Evolutionary conservation across 2,329 filamentous ascomycete genomes (phyloP).

Genomic region (Akanthomyces lecanii): DNA sequence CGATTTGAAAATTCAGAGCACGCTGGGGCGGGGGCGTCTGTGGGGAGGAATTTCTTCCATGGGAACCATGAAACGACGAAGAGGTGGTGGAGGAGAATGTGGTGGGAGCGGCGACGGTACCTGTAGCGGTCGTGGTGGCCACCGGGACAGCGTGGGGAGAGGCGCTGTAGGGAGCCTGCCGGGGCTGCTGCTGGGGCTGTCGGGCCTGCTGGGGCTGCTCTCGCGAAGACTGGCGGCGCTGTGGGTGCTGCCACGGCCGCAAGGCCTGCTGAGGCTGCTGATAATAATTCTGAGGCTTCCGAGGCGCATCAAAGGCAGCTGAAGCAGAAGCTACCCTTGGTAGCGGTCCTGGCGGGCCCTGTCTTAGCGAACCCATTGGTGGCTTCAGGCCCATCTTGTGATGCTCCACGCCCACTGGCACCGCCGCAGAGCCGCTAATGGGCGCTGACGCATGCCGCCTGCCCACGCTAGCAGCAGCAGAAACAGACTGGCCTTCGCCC

Average conservation of each 20-base stretch:
- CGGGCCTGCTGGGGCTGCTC: not conserved
- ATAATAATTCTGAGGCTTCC: not conserved
- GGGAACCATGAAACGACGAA: slow-evolving; percentile 22
- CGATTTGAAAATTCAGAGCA: slow-evolving; percentile 52
- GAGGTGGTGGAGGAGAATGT: not conserved
- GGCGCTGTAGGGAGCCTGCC: not conserved
- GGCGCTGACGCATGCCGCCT: slow-evolving; percentile 54
- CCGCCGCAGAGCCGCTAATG: slow-evolving; percentile 29
- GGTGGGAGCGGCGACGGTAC: slow-evolving; percentile 13
- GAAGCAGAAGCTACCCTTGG: slow-evolving; percentile 4
- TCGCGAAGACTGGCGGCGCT: not conserved
- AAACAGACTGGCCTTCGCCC: slow-evolving; percentile 25
- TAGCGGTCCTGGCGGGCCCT: slow-evolving; percentile 15
- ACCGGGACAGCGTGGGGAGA: not conserved
- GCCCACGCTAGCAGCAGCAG: slow-evolving; percentile 37
- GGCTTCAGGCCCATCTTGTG: slow-evolving; percentile 24
- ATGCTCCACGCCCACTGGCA: slow-evolving; percentile 25
- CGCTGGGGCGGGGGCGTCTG: slow-evolving; percentile 48
- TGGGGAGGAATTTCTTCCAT: slow-evolving; percentile 49
- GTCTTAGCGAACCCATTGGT: slow-evolving; percentile 22
- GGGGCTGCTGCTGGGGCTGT: not conserved
- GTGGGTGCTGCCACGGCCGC: not conserved
- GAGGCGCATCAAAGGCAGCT: slow-evolving; percentile 10
- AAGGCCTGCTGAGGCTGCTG: not conserved
- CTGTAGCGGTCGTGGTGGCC: not conserved